These are phyloP conservation scores for Bipolaris cookei DNA, from an alignment of 2,329 filamentous ascomycete genomes.

Conservation along the genomic window DNA sequence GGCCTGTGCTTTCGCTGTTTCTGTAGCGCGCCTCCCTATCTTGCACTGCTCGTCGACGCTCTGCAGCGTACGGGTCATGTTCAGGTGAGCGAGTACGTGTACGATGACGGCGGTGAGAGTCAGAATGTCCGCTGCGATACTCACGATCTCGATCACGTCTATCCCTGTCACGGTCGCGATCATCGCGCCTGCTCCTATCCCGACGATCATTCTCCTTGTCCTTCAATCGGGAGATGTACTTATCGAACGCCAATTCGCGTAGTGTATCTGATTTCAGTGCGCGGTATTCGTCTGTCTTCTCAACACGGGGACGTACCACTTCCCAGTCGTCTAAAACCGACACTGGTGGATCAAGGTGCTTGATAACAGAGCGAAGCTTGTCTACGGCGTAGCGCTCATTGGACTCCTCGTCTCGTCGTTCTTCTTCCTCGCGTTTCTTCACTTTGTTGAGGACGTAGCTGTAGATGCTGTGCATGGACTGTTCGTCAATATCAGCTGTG, in stretches of 20 bases:
- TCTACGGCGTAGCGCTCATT: slow-evolving; percentile 86
- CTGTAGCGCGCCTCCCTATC: slow-evolving; percentile 93
- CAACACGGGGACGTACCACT: slow-evolving; percentile 78
- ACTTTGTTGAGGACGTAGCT: slow-evolving; percentile 88
- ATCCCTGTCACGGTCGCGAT: slow-evolving; percentile 54
- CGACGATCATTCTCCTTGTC: slow-evolving; percentile 78
- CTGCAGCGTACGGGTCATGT: slow-evolving; percentile 91
- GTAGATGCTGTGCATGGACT: slow-evolving; percentile 81
- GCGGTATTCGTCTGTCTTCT: slow-evolving; percentile 82
- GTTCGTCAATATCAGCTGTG: slow-evolving; percentile 83
- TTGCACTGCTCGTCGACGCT: slow-evolving; percentile 89
- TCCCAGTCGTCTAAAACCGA: slow-evolving; percentile 83
- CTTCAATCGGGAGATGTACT: slow-evolving; percentile 85
- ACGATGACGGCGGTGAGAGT: slow-evolving; percentile 52
- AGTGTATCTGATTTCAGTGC: slow-evolving; percentile 82
- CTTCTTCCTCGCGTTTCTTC: slow-evolving; percentile 79
- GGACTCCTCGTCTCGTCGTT: slow-evolving; percentile 80
- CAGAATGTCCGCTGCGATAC: slow-evolving; percentile 50
- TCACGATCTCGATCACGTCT: slow-evolving; percentile 50
- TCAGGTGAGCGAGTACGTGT: slow-evolving; percentile 88
- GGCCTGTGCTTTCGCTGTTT: slow-evolving; percentile 73
- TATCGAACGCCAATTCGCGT: slow-evolving; percentile 85
- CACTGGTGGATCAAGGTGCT: slow-evolving; percentile 87
- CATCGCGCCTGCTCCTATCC: slow-evolving; percentile 47
- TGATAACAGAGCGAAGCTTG: slow-evolving; percentile 82